phyloP scores from a whole-genome alignment of 2,329 filamentous ascomycete genomes.

The Fusarium sp. region DNA sequence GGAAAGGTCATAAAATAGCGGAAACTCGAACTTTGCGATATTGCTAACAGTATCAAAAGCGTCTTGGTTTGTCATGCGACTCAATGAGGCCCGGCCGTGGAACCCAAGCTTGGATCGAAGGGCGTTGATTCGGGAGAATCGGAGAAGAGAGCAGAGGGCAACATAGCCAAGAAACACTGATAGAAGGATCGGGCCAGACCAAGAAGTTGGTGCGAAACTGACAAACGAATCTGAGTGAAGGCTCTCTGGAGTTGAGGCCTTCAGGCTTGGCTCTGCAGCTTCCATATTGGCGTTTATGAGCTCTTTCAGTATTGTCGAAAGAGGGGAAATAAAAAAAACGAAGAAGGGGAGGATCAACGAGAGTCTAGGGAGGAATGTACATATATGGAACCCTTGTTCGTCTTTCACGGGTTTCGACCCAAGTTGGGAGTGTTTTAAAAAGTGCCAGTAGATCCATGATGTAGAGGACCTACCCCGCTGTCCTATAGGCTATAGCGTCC shows the following conservation, averaged over 20 bases:
- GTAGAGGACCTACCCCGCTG: neutral
- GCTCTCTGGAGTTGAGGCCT: constrained; percentile 6
- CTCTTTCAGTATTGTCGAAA: neutral
- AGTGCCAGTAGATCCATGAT: neutral
- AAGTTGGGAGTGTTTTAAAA: constrained; percentile 12
- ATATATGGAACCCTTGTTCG: constrained; percentile 20
- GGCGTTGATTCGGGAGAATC: constrained; percentile 50
- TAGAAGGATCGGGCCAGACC: constrained; percentile 27
- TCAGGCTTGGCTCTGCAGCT: constrained; percentile 11
- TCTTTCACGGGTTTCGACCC: constrained; percentile 8
- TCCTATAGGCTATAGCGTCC: too few species aligned
- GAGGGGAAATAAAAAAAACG: neutral
- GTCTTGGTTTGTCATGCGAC: constrained; percentile 56
- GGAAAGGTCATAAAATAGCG: constrained; percentile 51
- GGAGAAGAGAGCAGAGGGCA: constrained; percentile 50
- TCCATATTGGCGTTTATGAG: constrained; percentile 11
- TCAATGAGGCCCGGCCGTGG: constrained; percentile 50
- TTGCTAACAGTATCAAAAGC: constrained; percentile 57
- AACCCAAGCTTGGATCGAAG: constrained; percentile 48
- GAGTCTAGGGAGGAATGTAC: neutral
- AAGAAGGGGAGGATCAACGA: neutral
- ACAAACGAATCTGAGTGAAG: neutral
- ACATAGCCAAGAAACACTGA: constrained; percentile 47
- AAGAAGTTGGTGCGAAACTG: constrained; percentile 14
- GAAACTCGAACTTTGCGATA: constrained; percentile 51